Evolutionary conservation across 805 yeast species (phyloP).

Genomic region (Metschnikowia kofuensis): DNA sequence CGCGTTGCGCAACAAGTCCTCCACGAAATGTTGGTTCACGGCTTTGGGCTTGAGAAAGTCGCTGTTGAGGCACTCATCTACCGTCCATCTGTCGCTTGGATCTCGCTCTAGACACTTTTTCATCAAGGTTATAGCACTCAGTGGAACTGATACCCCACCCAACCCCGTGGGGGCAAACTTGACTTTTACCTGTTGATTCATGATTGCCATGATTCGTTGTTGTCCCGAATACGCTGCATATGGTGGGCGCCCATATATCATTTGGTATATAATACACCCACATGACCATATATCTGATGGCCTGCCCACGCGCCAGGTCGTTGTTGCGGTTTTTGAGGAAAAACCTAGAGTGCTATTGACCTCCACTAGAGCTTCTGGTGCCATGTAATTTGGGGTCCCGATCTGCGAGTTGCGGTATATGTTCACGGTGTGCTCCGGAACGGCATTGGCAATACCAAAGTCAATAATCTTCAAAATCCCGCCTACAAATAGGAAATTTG

Average conservation of each 20-base stretch:
- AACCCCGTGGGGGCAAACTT: conserved; percentile 61
- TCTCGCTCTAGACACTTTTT: conserved; percentile 68
- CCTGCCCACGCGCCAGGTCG: conserved; percentile 76
- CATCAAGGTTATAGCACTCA: conserved; percentile 66
- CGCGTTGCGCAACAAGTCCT: conserved; percentile 73
- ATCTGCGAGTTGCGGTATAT: conserved; percentile 86
- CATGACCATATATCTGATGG: conserved; percentile 98
- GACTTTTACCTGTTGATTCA: conserved; percentile 76
- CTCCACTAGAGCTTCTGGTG: conserved; percentile 89
- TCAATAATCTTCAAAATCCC: conserved; percentile 88
- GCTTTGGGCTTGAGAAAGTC: conserved; percentile 73
- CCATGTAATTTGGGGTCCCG: conserved; percentile 97
- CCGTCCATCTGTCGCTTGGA: conserved; percentile 64
- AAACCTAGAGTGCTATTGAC: conserved; percentile 28
- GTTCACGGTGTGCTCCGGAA: conserved; percentile 88
- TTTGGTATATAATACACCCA: conserved; percentile 93
- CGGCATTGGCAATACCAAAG: conserved; percentile 93
- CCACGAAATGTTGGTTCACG: conserved; percentile 62
- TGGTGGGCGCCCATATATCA: conserved; percentile 93
- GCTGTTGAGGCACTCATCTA: conserved; percentile 56
- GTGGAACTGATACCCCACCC: conserved; percentile 63
- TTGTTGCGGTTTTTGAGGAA: conserved; percentile 16
- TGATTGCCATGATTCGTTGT: conserved; percentile 77
- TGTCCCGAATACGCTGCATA: conserved; percentile 76
- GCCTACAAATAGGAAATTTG: conserved; percentile 69